phyloP scores from a whole-genome alignment of 75 land plant species.

The Isoetes taiwanensis region DNA sequence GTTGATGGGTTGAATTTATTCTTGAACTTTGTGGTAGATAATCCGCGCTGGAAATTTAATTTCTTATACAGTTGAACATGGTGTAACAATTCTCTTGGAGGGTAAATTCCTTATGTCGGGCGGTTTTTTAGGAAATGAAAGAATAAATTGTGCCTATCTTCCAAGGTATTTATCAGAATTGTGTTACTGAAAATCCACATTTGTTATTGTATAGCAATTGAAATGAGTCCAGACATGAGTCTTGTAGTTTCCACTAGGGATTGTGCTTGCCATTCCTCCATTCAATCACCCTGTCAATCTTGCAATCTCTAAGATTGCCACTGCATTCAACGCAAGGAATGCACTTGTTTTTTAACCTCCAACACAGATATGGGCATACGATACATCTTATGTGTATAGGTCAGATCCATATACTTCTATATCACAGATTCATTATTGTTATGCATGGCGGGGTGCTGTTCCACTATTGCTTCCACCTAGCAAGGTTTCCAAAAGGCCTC shows the following conservation, averaged over 20 bases:
- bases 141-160: background rate
- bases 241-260: background rate
- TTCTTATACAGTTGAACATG: background rate
- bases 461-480: background rate
- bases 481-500: background rate
- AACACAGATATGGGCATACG: background rate
- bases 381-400: too few species aligned
- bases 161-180: background rate
- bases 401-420: too few species aligned
- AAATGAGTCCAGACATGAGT: background rate
- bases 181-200: too few species aligned
- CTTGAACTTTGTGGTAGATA: background rate
- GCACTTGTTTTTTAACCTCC: background rate
- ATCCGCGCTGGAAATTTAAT: background rate
- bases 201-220: too few species aligned
- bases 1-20: too few species aligned
- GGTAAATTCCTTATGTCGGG: background rate
- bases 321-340: background rate
- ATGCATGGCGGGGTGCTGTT: background rate
- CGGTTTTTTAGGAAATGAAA: background rate
- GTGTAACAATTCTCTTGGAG: background rate
- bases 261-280: background rate
- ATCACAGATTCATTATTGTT: too few species aligned
- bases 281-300: background rate
- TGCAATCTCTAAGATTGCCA: background rate